phyloP scores from a whole-genome alignment of 2,329 filamentous ascomycete genomes.

The Beauveria asiatica region DNA sequence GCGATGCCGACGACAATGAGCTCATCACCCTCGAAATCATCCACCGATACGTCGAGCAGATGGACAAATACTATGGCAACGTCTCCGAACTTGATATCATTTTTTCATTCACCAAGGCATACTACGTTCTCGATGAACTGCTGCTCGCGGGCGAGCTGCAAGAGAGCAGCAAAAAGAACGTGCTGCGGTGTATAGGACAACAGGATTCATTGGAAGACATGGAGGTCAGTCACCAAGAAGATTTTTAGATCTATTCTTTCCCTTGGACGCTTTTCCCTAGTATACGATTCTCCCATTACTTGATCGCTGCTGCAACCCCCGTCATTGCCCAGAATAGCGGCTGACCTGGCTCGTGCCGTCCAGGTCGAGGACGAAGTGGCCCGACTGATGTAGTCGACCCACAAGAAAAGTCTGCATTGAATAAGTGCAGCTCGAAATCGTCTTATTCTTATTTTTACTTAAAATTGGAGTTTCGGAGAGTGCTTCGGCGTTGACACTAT shows the following conservation, averaged over 20 bases:
- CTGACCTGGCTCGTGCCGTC: slow-evolving; percentile 34
- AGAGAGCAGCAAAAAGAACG: slow-evolving; percentile 99
- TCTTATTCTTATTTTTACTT: slow-evolving; percentile 11
- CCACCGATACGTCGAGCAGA: slow-evolving; percentile 98
- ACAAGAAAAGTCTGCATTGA: background rate
- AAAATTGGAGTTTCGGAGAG: background rate
- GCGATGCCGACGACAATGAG: slow-evolving; percentile 95
- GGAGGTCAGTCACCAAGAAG: slow-evolving; percentile 66
- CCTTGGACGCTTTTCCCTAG: background rate
- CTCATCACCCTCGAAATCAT: slow-evolving; percentile 97
- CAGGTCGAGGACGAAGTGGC: slow-evolving; percentile 87
- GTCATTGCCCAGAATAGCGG: background rate
- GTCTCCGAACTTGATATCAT: slow-evolving; percentile 99
- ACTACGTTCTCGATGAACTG: slow-evolving; percentile 97
- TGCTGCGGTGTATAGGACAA: slow-evolving; percentile 88
- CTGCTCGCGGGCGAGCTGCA: slow-evolving; percentile 93
- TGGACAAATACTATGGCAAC: slow-evolving; percentile 99
- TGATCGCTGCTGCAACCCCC: background rate
- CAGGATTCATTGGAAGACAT: slow-evolving; percentile 98
- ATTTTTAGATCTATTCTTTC: background rate
- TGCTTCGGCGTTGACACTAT: slow-evolving; percentile 11
- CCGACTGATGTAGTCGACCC: slow-evolving; percentile 65
- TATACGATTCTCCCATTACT: background rate
- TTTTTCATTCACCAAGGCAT: slow-evolving; percentile 99
- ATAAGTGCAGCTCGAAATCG: background rate